Evolutionary conservation across 73 alveolate genomes (phyloP).

Genomic region (Paramecium biaurelia): DNA sequence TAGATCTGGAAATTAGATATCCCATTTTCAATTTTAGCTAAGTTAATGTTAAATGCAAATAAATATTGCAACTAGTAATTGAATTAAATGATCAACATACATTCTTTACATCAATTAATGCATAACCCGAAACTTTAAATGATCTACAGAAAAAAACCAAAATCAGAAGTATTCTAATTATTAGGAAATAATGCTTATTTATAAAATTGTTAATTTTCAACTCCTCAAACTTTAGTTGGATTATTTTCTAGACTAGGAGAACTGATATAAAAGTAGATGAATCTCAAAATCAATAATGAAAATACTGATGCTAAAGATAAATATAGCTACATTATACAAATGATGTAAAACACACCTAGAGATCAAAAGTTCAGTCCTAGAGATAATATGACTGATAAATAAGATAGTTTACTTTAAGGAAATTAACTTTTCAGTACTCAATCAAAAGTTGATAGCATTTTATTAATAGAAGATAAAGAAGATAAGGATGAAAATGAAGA

Average conservation of each 20-base stretch:
- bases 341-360: background rate
- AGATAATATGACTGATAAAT: background rate
- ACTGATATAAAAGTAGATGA: background rate
- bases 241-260: background rate
- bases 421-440: background rate
- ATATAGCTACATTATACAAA: background rate
- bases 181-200: background rate
- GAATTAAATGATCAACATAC: background rate
- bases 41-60: background rate
- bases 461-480: background rate
- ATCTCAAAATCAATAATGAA: background rate
- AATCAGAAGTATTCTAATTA: background rate
- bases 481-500: background rate
- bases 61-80: background rate
- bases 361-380: background rate
- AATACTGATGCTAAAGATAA: background rate
- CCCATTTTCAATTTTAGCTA: conserved; percentile 7
- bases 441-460: background rate
- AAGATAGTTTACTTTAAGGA: background rate
- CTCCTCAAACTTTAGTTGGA: conserved; percentile 9
- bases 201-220: background rate
- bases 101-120: conserved; percentile 3
- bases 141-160: conserved; percentile 1
- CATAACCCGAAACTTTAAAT: background rate
- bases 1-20: conserved; percentile 28